Conservation (phyloP, 2,329 filamentous ascomycete species). For the Septoria petroselini region DNA sequence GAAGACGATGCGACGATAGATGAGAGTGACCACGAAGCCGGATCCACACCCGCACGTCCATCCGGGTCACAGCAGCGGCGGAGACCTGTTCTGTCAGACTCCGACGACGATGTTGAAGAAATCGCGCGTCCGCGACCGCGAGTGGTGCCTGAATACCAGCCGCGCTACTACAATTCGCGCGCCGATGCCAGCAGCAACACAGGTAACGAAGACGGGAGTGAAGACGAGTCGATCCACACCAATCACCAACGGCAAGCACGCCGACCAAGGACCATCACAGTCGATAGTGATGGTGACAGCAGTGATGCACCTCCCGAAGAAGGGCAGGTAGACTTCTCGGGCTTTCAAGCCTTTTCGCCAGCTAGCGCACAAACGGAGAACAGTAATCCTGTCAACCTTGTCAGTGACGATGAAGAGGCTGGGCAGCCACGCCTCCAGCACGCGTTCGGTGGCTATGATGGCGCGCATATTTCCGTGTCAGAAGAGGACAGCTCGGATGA, state of each 20-base stretch:
- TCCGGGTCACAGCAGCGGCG: slow-evolving; percentile 12
- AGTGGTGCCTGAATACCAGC: background rate
- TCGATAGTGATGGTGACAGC: slow-evolving; percentile 19
- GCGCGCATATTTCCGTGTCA: background rate
- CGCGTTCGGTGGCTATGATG: background rate
- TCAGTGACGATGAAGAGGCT: background rate
- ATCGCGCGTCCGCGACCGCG: slow-evolving; percentile 4
- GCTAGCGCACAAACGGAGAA: background rate
- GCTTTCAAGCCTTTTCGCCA: slow-evolving; percentile 15
- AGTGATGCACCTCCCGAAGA: slow-evolving; percentile 13
- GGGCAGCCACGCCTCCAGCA: background rate
- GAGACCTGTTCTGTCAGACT: slow-evolving; percentile 24
- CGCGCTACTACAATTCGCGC: slow-evolving; percentile 12
- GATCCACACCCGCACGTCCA: slow-evolving; percentile 20
- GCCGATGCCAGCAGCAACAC: slow-evolving; percentile 16
- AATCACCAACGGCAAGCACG: slow-evolving; percentile 8
- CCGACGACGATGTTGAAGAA: slow-evolving; percentile 21
- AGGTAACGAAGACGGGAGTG: slow-evolving; percentile 20
- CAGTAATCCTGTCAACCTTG: background rate
- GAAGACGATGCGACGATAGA: slow-evolving; percentile 16
- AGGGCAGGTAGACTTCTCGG: slow-evolving; percentile 16
- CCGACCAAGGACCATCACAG: slow-evolving; percentile 9
- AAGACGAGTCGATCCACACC: slow-evolving; percentile 19
- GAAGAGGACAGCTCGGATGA: slow-evolving; percentile 1
- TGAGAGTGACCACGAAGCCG: slow-evolving; percentile 21